Evolutionary conservation across 306 rosid species (phyloP), one percentile per base, ranked within the genome.

Genomic region (Lotus japonicus): DNA sequence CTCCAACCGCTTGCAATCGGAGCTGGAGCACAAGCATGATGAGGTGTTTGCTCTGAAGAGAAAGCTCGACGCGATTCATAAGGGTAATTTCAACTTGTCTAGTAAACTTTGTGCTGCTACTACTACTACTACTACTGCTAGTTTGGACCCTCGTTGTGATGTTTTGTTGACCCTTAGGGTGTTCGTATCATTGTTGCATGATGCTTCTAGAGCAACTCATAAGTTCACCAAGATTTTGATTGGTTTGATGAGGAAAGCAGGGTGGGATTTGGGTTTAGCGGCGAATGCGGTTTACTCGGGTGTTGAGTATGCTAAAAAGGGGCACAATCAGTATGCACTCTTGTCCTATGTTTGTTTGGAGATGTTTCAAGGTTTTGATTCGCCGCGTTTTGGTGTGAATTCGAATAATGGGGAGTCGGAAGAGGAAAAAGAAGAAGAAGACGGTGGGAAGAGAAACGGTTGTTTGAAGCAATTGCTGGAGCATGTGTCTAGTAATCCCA

Each of bases 201-300:
- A 94, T 73, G 88, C 92, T 52, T 84, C 79, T 79, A 90, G 95
- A 76, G 86, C 82, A 19, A 66, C 95, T 0, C 88, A 85, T 38
- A 88, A 81, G 46, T 90, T 88, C 67, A 81, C 92, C 2, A 90
- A 87, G 82, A 81, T 90, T 72, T 78, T 94, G 83, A 81, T 90
- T 35, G 84, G 84, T 67, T 87, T 94, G 84, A 94, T 94, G 97
- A 87, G 78, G 70, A 87, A 91, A 78, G 90, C 96, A 4, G 88
- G 88, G 58, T 94, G 99, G 99, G 90, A 94, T 82, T 84, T 90
- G 84, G 89, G 83, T 80, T 83, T 90, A 68, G 97, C 87, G 4
- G 89, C 96, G 1, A 82, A 80, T 55, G 79, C 85, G 2, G 95
- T 90, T 72, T 84, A 94, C 76, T 86, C 89, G 0, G 67, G 76